Base-by-base conservation (phyloP, 2,329 filamentous ascomycete genomes). In the Nemania sp. region DNA sequence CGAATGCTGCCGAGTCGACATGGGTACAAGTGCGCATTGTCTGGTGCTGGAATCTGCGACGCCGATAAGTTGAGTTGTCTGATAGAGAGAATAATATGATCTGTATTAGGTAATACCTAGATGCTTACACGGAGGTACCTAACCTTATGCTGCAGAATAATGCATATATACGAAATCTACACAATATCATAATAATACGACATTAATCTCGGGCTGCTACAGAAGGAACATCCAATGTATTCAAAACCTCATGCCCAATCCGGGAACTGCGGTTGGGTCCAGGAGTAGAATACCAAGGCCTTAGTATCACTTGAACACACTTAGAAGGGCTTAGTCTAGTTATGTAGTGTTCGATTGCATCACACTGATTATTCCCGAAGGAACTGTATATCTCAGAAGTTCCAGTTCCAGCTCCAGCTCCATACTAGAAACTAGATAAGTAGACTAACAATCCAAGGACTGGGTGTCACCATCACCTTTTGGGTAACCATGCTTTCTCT, bases 281-380 rank as follows among this genome's bases (percentile, higher is more conserved):
- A 41, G 15, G 38, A 41, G 38, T 10, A 41, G 38, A 18, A 41
- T 41, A 41, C 38, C 38, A 41, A 41, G 38, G 38, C 15, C 38
- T 11, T 41, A 41, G 38, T 41, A 41, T 15, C 8, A 15, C 38
- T 41, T 18, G 38, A 41, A 41, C 15, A 41, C 13, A 35, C 32
- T 24, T 24, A 18, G 18, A 22, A 24, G 29, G 43, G 20, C 24
- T n/a, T 59, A 24, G 41, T 49, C 43, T 32, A 20, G 13, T 15
- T 41, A 41, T 41, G 13, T 41, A 41, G 32, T 35, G 32, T 35
- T 35, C 38, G 38, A 41, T 41, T 49, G n/a, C 45, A 49, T 27
- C 11, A 59, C 45, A 11, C 45, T n/a, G 49, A 26, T 59, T 60
- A 60, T 60, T 52, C 57, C 47, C 45, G 43, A 52, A 29, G 47